Percentiles rank a stretch among this genome's conserved stretches.
Conservation (phyloP, 139 green algal species). For the Raphidocelis subcapitata region DNA sequence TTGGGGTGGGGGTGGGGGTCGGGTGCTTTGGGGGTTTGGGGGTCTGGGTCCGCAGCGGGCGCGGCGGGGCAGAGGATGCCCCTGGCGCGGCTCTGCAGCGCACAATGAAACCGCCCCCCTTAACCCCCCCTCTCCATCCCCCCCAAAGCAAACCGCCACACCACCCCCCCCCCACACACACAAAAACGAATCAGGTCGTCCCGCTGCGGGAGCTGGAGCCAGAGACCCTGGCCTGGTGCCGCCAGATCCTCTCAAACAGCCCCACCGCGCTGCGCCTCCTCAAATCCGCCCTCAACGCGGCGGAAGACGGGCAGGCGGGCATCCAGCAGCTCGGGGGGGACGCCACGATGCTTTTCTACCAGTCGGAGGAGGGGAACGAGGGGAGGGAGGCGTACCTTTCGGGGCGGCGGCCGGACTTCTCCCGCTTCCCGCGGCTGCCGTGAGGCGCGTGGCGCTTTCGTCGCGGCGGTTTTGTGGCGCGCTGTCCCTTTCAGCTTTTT, state of each 20-base stretch:
- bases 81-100: no score
- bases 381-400: slow-evolving; percentile 86
- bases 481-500: no score
- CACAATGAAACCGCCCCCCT: no score
- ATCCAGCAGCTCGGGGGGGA: slow-evolving; percentile 93
- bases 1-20: background rate
- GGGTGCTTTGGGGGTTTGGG: background rate
- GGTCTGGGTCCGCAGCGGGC: background rate
- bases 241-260: slow-evolving; percentile 94
- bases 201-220: slow-evolving; percentile 84
- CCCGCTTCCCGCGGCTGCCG: slow-evolving; percentile 83
- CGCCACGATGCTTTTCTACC: slow-evolving; percentile 97
- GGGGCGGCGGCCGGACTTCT: slow-evolving; percentile 88
- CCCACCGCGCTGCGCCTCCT: slow-evolving; percentile 91
- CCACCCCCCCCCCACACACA: no score
- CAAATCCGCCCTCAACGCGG: slow-evolving; percentile 94
- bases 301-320: slow-evolving; percentile 94
- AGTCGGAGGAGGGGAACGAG: slow-evolving; percentile 91
- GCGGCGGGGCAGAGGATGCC: no score
- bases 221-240: slow-evolving; percentile 91
- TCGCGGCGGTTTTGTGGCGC: no score
- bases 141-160: no score
- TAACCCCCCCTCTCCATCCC: no score
- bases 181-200: slow-evolving; percentile 86
- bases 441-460: slow-evolving; percentile 32